These are phyloP conservation scores for Middelhovenomyces tepae DNA, from an alignment of 805 yeast species.

Conservation along the genomic window DNA sequence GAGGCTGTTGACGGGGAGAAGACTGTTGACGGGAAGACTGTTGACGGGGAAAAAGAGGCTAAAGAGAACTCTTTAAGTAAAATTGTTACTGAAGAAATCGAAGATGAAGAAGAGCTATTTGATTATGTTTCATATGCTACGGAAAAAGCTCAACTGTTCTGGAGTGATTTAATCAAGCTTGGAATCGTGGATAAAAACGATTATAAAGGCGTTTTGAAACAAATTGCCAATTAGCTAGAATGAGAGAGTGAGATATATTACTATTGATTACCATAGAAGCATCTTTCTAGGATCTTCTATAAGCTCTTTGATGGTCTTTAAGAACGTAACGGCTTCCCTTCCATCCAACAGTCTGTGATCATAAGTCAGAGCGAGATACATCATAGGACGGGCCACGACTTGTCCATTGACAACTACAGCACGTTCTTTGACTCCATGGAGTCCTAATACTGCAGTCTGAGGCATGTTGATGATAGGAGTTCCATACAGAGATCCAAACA, in stretches of 20 bases:
- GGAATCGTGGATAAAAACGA: slow-evolving; percentile 39
- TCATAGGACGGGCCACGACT: slow-evolving; percentile 96
- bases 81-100: slow-evolving; percentile 21
- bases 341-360: slow-evolving; percentile 98
- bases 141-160: slow-evolving; percentile 62
- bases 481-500: slow-evolving; percentile 94
- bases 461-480: slow-evolving; percentile 98
- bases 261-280: slow-evolving; percentile 43
- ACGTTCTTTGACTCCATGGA: slow-evolving; percentile 96
- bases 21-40: slow-evolving; percentile 25
- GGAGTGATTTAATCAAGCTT: slow-evolving; percentile 64
- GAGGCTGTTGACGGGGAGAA: slow-evolving; percentile 41
- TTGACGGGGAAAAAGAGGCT: slow-evolving; percentile 20
- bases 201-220: slow-evolving; percentile 20
- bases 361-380: slow-evolving; percentile 97
- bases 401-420: slow-evolving; percentile 95
- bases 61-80: no score
- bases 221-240: slow-evolving; percentile 2
- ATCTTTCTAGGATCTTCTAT: slow-evolving; percentile 99
- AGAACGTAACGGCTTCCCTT: slow-evolving; percentile 96
- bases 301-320: slow-evolving; percentile 91
- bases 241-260: not conserved
- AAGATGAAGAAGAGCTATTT: slow-evolving; percentile 52
- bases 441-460: slow-evolving; percentile 95
- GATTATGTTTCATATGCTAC: slow-evolving; percentile 68